A percentile compares a stretch with the other conserved stretches of the same genome.
phyloP scores from a whole-genome alignment of 2,329 filamentous ascomycete species.

The Botrytis tulipae region DNA sequence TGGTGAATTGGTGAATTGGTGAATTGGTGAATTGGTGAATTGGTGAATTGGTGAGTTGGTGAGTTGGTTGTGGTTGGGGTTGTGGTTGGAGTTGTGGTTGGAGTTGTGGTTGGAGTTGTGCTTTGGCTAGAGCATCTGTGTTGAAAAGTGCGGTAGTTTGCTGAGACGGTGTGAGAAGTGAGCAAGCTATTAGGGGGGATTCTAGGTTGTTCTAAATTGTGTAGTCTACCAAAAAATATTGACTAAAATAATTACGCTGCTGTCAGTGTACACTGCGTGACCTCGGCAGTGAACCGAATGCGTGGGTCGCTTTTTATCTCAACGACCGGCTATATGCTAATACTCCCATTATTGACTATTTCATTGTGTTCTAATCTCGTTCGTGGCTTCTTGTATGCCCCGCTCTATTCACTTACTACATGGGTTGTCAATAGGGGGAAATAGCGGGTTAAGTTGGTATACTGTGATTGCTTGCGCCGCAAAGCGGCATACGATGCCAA shows the following conservation, averaged over 20 bases:
- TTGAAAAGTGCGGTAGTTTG: neutral
- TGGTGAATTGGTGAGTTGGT: too few species aligned
- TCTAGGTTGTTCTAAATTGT: neutral
- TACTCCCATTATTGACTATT: neutral
- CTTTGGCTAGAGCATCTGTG: too few species aligned
- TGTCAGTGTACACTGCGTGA: neutral
- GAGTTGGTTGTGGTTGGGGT: too few species aligned
- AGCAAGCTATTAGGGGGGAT: too few species aligned
- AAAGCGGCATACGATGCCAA: neutral
- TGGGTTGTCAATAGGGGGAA: neutral
- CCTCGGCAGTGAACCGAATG: neutral
- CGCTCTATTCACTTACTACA: neutral
- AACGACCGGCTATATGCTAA: neutral
- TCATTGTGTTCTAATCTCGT: too few species aligned
- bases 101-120: too few species aligned
- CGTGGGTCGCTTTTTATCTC: neutral
- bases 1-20: too few species aligned
- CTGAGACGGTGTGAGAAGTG: neutral
- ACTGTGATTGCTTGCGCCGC: neutral
- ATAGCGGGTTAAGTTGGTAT: neutral
- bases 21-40: too few species aligned
- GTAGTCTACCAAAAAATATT: neutral
- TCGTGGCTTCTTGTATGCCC: neutral
- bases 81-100: too few species aligned
- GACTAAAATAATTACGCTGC: rapidly evolving